phyloP scores from a whole-genome alignment of 805 yeast genomes.

The Wickerhamomyces mucosus region DNA sequence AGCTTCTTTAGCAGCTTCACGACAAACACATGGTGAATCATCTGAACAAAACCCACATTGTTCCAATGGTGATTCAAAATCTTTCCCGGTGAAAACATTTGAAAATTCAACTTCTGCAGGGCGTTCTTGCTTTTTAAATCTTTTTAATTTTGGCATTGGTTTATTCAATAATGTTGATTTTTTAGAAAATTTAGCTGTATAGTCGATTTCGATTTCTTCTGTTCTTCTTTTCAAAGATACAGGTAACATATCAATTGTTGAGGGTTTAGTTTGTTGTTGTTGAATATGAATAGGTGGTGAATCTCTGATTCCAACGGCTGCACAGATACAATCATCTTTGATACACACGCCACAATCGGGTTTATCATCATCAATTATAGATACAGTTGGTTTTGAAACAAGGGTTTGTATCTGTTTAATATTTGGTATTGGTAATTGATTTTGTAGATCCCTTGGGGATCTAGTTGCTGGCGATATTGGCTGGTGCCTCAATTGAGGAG shows the following conservation, averaged over 20 bases:
- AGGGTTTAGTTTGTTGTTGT: conserved; percentile 17
- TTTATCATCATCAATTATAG: conserved; percentile 25
- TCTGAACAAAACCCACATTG: conserved; percentile 93
- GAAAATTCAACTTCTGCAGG: conserved; percentile 11
- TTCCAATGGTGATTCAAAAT: conserved; percentile 46
- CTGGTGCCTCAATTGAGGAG: conserved; percentile 1
- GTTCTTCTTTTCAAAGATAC: conserved; percentile 44
- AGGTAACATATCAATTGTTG: conserved; percentile 48
- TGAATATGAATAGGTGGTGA: conserved; percentile 12
- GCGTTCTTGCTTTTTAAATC: conserved; percentile 6
- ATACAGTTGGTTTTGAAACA: conserved; percentile 30
- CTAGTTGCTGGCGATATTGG: conserved; percentile 4
- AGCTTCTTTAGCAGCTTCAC: conserved; percentile 51
- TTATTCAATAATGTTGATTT: conserved; percentile 9
- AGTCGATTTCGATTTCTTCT: conserved; percentile 39
- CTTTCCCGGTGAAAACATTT: conserved; percentile 20
- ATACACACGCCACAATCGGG: conserved; percentile 55
- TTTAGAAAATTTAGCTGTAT: conserved; percentile 39
- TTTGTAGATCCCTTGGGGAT: conserved; percentile 7
- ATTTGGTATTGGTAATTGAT: conserved; percentile 31
- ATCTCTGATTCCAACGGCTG: conserved; percentile 23
- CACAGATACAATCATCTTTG: conserved; percentile 65
- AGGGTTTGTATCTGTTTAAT: conserved; percentile 20
- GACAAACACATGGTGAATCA: conserved; percentile 85
- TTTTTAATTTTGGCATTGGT: conserved; percentile 18